phyloP scores from a whole-genome alignment of 2,329 filamentous ascomycete species.

The Sarocladiaceae sp. region DNA sequence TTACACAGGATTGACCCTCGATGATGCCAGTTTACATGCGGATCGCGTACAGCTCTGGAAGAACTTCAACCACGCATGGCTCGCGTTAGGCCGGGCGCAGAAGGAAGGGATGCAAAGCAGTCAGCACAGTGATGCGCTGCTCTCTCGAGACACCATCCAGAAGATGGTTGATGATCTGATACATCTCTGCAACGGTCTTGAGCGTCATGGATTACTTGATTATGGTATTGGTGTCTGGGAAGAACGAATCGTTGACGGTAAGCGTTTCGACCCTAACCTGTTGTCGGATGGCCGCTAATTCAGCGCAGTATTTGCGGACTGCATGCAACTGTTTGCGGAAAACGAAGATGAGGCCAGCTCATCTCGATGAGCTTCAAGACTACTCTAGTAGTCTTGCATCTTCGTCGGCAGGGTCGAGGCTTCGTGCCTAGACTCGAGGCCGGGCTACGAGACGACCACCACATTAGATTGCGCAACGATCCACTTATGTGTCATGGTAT shows the following conservation, averaged over 20 bases:
- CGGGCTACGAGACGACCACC: too few relatives aligned
- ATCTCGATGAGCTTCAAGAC: neutral
- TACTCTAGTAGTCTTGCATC: too few relatives aligned
- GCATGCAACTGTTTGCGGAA: conserved; percentile 27
- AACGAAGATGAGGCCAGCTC: conserved; percentile 13
- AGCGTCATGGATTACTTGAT: conserved; percentile 89
- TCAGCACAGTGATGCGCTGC: conserved; percentile 55
- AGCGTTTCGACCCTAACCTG: conserved; percentile 27
- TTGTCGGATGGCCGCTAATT: neutral
- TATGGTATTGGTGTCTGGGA: conserved; percentile 97
- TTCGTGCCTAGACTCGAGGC: too few relatives aligned
- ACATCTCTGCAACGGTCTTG: conserved; percentile 75
- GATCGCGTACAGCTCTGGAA: conserved; percentile 84
- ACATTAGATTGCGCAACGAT: too few relatives aligned
- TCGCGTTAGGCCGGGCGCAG: conserved; percentile 75
- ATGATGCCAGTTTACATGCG: conserved; percentile 68
- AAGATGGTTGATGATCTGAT: conserved; percentile 79
- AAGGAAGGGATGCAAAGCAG: conserved; percentile 64
- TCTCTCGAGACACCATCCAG: conserved; percentile 63
- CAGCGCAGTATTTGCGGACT: conserved; percentile 17
- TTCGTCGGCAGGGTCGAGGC: too few relatives aligned
- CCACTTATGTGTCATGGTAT: too few relatives aligned
- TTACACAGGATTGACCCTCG: conserved; percentile 69
- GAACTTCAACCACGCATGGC: conserved; percentile 91
- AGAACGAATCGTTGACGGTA: conserved; percentile 80